Conservation (phyloP, 2,329 filamentous ascomycete genomes). For the Clarireedia paspali region DNA sequence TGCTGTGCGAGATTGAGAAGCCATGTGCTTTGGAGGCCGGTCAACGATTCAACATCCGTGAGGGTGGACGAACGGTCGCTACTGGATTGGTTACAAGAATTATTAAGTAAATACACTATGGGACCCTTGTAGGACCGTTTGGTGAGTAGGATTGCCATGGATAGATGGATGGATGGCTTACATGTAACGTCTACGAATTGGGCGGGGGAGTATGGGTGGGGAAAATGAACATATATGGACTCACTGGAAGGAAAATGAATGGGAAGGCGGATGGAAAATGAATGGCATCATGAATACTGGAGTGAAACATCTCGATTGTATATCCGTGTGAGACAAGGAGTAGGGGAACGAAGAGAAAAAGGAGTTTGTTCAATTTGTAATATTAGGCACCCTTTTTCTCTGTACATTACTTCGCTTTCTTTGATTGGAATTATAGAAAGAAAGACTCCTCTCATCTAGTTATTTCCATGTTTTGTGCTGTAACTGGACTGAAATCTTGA, state of each 20-base stretch:
- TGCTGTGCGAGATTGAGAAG: constrained; percentile 79
- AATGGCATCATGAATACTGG: neutral
- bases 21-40: constrained; percentile 84
- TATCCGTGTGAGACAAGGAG: neutral
- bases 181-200: neutral
- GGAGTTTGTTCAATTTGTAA: constrained; percentile 8
- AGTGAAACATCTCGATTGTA: neutral
- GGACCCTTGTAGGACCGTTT: neutral
- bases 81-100: constrained; percentile 77
- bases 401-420: constrained; percentile 2
- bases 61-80: constrained; percentile 85
- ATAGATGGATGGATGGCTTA: neutral
- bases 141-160: neutral
- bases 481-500: neutral
- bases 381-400: neutral
- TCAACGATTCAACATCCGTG: constrained; percentile 96
- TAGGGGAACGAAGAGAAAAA: constrained; percentile 5
- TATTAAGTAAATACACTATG: constrained; percentile 33
- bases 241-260: neutral
- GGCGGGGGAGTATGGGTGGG: neutral
- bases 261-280: neutral
- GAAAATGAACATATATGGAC: neutral
- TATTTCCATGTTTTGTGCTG: neutral
- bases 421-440: neutral
- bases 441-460: constrained; percentile 4